A percentile compares a stretch with the other conserved stretches of the same genome.
These are phyloP conservation scores for Chimonanthus praecox DNA, from an alignment of 164 flowering plant genomes.

Conservation along the genomic window DNA sequence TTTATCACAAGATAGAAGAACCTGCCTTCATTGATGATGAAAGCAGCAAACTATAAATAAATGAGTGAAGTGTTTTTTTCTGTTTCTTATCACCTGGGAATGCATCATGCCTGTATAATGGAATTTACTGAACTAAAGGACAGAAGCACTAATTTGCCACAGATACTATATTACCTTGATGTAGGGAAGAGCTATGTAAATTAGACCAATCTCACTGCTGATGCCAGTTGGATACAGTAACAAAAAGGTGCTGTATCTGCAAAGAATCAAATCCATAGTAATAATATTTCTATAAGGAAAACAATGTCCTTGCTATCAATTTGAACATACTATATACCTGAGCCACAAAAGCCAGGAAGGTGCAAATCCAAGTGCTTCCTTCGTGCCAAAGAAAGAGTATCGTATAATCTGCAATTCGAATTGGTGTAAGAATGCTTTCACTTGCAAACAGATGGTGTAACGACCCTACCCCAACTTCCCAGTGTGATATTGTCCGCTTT, in stretches of 20 bases:
- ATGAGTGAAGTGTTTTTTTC: neutral
- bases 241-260: constrained; percentile 92
- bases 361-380: constrained; percentile 78
- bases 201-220: constrained; percentile 86
- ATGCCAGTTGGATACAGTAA: constrained; percentile 81
- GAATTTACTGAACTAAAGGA: neutral
- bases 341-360: constrained; percentile 96
- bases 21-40: neutral
- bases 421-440: neutral
- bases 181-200: constrained; percentile 64
- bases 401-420: constrained; percentile 57
- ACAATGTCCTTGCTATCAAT: constrained; percentile 3
- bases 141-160: neutral
- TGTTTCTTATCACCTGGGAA: neutral
- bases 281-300: neutral
- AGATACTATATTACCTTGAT: constrained; percentile 51
- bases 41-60: neutral
- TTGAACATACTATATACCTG: constrained; percentile 37
- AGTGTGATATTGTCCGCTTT: too few species aligned
- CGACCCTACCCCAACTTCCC: too few species aligned
- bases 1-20: too few species aligned
- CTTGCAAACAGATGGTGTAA: neutral
- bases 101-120: neutral
- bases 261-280: constrained; percentile 3
- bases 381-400: constrained; percentile 84